phyloP scores from a whole-genome alignment of 345 rosid species.

The Combretum micranthum region DNA sequence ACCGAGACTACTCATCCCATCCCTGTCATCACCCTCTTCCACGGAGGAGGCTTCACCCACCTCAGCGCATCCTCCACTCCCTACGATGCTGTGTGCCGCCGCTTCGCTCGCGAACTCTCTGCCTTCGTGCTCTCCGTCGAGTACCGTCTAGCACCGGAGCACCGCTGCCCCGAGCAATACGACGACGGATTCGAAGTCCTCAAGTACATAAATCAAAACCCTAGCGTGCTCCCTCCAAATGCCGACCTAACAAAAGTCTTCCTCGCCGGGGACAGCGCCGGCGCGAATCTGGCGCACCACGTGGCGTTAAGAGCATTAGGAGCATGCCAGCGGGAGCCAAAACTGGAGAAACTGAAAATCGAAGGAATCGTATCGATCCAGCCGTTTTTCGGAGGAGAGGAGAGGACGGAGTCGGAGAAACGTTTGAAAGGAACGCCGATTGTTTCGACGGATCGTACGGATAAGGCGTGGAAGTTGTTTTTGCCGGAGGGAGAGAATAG shows the following conservation, averaged over 20 bases:
- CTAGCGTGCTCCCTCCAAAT: constrained; percentile 29
- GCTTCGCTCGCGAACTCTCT: constrained; percentile 43
- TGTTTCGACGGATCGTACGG: constrained; percentile 39
- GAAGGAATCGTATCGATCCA: constrained; percentile 61
- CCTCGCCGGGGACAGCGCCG: constrained; percentile 78
- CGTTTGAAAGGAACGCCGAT: constrained; percentile 20
- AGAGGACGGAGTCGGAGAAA: constrained; percentile 69
- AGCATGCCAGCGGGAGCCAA: constrained; percentile 6
- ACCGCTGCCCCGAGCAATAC: constrained; percentile 64
- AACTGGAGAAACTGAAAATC: constrained; percentile 20
- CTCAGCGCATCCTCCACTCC: constrained; percentile 37
- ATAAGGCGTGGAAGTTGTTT: constrained; percentile 48
- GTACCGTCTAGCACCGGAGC: constrained; percentile 77
- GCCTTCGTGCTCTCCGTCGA: constrained; percentile 64
- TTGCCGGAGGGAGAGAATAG: constrained; percentile 55
- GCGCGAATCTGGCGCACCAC: constrained; percentile 77
- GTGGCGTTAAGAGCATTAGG: constrained; percentile 53
- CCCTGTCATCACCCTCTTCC: constrained; percentile 69
- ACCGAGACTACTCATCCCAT: constrained; percentile 14
- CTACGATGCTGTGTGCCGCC: constrained; percentile 61
- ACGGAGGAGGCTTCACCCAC: constrained; percentile 81
- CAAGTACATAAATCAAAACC: constrained; percentile 37
- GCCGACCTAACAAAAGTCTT: constrained; percentile 55
- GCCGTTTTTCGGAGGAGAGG: constrained; percentile 78
- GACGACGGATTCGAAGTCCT: constrained; percentile 72